phyloP scores from a whole-genome alignment of 192 early-diverging fungal genomes.

The Backusella tuberculispora region DNA sequence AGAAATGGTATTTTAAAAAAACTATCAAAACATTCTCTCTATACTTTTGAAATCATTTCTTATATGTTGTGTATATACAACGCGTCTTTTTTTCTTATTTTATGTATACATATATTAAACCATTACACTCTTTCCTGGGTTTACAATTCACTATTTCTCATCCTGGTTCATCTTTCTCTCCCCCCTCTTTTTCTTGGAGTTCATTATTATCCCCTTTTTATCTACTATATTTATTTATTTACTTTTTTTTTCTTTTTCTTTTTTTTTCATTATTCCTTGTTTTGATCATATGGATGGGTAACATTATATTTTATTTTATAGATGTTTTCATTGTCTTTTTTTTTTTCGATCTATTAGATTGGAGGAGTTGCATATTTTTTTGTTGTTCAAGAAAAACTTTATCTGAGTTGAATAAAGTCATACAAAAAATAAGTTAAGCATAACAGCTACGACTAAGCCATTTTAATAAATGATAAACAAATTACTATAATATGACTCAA shows the following conservation, averaged over 20 bases:
- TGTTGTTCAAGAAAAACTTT: not conserved
- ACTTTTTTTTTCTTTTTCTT: too few species aligned
- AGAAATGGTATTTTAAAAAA: too few species aligned
- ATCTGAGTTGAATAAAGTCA: slow-evolving; percentile 4
- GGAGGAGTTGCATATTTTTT: not conserved
- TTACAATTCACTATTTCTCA: not conserved
- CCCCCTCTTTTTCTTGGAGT: too few species aligned
- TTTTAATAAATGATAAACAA: too few species aligned
- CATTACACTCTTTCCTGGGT: not conserved
- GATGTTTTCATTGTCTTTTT: not conserved
- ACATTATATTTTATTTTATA: too few species aligned
- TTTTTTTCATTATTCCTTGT: too few species aligned
- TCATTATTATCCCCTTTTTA: too few species aligned
- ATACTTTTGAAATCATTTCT: not conserved
- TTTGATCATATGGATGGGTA: too few species aligned
- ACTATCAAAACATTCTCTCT: not conserved
- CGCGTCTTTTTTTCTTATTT: not conserved
- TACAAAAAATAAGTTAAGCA: slow-evolving; percentile 2
- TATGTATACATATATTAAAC: not conserved
- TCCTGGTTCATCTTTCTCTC: too few species aligned
- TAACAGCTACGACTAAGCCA: not conserved
- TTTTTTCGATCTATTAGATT: not conserved
- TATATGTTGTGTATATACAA: too few species aligned
- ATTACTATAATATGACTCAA: too few species aligned
- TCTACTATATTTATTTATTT: too few species aligned